Percentiles rank a stretch among this genome's conserved stretches.
phyloP scores from a whole-genome alignment of 768 basidiomycete genomes.

The Chiua virens region DNA sequence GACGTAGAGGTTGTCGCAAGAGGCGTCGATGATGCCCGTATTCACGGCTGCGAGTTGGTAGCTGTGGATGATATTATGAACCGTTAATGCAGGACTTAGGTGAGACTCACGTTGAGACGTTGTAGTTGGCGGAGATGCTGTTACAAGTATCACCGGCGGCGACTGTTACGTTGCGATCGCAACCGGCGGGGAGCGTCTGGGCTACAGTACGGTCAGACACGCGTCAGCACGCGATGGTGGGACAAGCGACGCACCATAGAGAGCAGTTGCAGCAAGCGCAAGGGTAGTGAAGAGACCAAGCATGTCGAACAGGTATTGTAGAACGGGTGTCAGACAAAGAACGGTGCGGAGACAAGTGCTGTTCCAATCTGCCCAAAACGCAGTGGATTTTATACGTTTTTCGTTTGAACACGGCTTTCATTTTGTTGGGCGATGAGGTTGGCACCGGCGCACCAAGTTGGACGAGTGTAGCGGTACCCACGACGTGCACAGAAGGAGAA shows the following conservation, averaged over 20 bases:
- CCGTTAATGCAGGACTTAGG: not conserved
- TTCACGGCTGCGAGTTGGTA: constrained; percentile 62
- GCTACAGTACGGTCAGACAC: constrained; percentile 31
- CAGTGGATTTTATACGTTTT: constrained; percentile 20
- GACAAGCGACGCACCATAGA: constrained; percentile 17
- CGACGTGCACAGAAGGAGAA: not conserved
- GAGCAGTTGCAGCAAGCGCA: constrained; percentile 12
- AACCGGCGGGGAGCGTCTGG: constrained; percentile 42
- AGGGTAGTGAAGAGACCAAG: constrained; percentile 15
- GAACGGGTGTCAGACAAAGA: not conserved
- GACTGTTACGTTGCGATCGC: constrained; percentile 64
- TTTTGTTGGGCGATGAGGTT: no score
- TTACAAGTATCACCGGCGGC: constrained; percentile 61
- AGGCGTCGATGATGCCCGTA: constrained; percentile 44
- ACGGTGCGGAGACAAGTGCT: not conserved
- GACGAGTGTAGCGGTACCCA: not conserved
- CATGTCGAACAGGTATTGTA: constrained; percentile 12
- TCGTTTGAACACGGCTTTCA: no score
- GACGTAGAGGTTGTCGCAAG: constrained; percentile 55
- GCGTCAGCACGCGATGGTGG: not conserved
- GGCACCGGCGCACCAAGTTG: no score
- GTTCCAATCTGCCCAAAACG: not conserved
- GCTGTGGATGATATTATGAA: constrained; percentile 25
- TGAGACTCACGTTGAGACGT: constrained; percentile 58
- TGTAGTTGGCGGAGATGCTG: constrained; percentile 57